Base-by-base conservation (phyloP, 2,329 filamentous ascomycete species). In the Verruconis gallopava region DNA sequence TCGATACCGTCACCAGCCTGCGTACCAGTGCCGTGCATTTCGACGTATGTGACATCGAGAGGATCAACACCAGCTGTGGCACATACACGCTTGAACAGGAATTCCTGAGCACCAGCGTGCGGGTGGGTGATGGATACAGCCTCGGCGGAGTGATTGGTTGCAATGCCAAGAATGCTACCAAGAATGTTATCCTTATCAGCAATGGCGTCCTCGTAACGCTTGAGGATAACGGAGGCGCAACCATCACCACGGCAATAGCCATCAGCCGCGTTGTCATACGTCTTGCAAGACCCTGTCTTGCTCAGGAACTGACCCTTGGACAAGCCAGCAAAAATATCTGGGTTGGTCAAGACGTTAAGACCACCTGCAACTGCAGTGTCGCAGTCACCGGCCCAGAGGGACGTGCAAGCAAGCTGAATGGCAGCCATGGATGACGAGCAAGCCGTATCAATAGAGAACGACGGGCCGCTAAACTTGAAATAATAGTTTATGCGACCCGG, bases 11-110 rank as follows among this genome's bases (percentile, higher is more conserved):
- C 85, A 46, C 83, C 85, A 21, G 81, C 84, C 58, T 91, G 83
- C 0, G 84, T 93, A 21, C 85, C 85, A 2, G 85, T 93, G 12
- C 83, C 85, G 57, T 93, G 85, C 78, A 91, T 85, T 61, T 93
- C 85, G 5, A 93, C 78, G 53, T 89, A 93, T 58, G 77, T 77
- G 38, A 93, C 72, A 48, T 88, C 81, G 39, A 77, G 71, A 2
- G 84, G 80, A 52, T 88, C 78, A 17, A 91, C 71, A 45, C 80
- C 79, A 33, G 82, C 79, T 34, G 82, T 73, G 37, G 79, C 72
- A 1, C 91, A 67, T 20, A 91, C 77, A 30, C 74, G 68, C 43
- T 73, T 72, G 52, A 81, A 89, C 9, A 91, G 64, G 37, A 72
- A 67, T 11, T 81, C 75, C 58, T 93, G 85, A 0, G 81, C 80